Percentiles rank a stretch among this genome's conserved stretches.
Conservation (phyloP, 2,329 filamentous ascomycete species). For the Cyphellophora attinorum region DNA sequence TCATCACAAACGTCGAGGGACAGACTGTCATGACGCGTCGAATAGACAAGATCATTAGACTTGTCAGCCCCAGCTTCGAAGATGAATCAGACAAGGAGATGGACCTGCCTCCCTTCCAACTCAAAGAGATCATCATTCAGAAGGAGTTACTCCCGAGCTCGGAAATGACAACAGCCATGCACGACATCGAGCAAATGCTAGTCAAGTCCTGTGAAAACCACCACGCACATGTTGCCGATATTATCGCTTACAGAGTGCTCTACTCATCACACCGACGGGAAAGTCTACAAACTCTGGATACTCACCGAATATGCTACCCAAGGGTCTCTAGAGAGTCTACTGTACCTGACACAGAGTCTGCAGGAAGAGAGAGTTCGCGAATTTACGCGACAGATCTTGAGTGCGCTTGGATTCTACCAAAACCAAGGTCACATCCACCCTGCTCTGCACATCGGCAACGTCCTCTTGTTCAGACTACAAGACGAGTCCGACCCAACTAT, state of each 20-base stretch:
- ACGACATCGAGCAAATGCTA: constrained; percentile 65
- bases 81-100: constrained; percentile 45
- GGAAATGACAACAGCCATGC: constrained; percentile 65
- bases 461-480: constrained; percentile 59
- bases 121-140: constrained; percentile 61
- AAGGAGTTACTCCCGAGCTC: constrained; percentile 48
- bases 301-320: constrained; percentile 70
- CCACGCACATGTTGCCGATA: constrained; percentile 66
- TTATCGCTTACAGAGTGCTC: constrained; percentile 76
- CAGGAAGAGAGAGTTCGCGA: constrained; percentile 67
- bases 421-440: constrained; percentile 75
- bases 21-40: constrained; percentile 58
- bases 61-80: constrained; percentile 62
- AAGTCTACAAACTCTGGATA: constrained; percentile 62
- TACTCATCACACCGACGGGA: constrained; percentile 28
- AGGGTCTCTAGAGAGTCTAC: constrained; percentile 70
- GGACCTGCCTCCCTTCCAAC: constrained; percentile 53
- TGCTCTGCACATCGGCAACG: constrained; percentile 68
- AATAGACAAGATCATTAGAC: constrained; percentile 52
- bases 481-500: constrained; percentile 50
- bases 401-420: constrained; percentile 80
- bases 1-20: constrained; percentile 62
- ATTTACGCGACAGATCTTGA: constrained; percentile 86
- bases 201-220: constrained; percentile 64
- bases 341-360: constrained; percentile 68